A percentile compares a stretch with the other conserved stretches of the same genome.
phyloP scores from a whole-genome alignment of 1,139 yeast species.

The Yamadazyma pseudoaaseri region DNA sequence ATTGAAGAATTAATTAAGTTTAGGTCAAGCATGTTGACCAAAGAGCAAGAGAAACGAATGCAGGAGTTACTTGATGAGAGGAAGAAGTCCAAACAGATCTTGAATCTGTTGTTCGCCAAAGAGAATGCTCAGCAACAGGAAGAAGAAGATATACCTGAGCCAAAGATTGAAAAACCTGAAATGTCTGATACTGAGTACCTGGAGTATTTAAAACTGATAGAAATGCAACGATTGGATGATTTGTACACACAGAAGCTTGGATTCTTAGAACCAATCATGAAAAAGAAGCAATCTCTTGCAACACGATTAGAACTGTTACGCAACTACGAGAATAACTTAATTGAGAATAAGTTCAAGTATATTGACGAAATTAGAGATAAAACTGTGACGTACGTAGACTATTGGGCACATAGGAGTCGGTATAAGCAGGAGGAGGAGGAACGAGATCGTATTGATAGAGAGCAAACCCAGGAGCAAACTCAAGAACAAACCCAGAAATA shows the following conservation, averaged over 20 bases:
- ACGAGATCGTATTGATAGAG: constrained; percentile 21
- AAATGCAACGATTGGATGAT: constrained; percentile 11
- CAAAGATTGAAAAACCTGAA: constrained; percentile 22
- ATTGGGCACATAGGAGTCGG: constrained; percentile 6
- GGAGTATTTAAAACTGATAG: constrained; percentile 16
- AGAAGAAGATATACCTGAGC: constrained; percentile 20
- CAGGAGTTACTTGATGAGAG: constrained; percentile 53
- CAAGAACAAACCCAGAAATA: not conserved
- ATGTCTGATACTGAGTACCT: constrained; percentile 37
- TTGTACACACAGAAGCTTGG: constrained; percentile 18
- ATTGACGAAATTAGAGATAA: constrained; percentile 32
- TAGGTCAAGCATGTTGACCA: constrained; percentile 56
- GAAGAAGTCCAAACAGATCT: constrained; percentile 47
- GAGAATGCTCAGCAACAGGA: constrained; percentile 11
- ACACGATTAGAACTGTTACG: constrained; percentile 19
- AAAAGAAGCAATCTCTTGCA: constrained; percentile 17
- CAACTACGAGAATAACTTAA: constrained; percentile 32
- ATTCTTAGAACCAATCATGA: constrained; percentile 18
- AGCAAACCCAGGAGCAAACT: not conserved
- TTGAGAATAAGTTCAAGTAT: constrained; percentile 35
- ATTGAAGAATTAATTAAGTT: constrained; percentile 61
- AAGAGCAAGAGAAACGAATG: constrained; percentile 56
- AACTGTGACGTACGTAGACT: constrained; percentile 6
- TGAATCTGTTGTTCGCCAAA: constrained; percentile 50
- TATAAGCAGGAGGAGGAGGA: constrained; percentile 9